Conservation (phyloP, 768 basidiomycete genomes). For the Boletus rubropictus region DNA sequence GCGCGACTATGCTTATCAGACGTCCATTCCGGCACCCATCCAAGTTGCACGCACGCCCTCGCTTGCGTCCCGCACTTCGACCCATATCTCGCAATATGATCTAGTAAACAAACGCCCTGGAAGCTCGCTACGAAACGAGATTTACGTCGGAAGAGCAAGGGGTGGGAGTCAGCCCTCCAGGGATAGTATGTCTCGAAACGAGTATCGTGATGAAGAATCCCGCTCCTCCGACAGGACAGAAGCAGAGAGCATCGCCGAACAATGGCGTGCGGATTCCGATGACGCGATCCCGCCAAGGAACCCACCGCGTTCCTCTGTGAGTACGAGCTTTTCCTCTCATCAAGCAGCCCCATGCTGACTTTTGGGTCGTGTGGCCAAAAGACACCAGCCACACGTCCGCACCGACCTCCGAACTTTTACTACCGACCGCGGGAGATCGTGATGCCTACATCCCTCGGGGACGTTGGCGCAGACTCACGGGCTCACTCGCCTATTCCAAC, state of each 20-base stretch:
- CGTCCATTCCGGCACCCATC: constrained; percentile 7
- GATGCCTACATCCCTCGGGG: constrained; percentile 24
- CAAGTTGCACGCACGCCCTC: constrained; percentile 19
- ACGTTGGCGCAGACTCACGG: constrained; percentile 12
- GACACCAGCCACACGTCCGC: constrained; percentile 16
- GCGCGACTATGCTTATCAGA: constrained; percentile 29
- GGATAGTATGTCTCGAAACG: constrained; percentile 14
- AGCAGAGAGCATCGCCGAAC: constrained; percentile 23
- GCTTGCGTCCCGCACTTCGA: constrained; percentile 24
- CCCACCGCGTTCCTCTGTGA: constrained; percentile 19
- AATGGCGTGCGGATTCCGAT: constrained; percentile 30
- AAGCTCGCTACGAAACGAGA: constrained; percentile 25
- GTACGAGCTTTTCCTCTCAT: not conserved
- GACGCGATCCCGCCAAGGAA: constrained; percentile 11
- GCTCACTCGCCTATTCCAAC: constrained; percentile 12
- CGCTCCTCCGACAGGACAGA: constrained; percentile 21
- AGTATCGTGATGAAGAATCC: constrained; percentile 12
- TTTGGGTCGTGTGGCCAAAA: not conserved
- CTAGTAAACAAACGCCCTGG: constrained; percentile 23
- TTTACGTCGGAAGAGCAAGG: constrained; percentile 14
- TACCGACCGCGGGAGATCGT: constrained; percentile 31
- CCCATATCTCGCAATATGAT: constrained; percentile 30
- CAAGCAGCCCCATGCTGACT: constrained; percentile 3
- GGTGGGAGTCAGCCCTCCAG: constrained; percentile 24
- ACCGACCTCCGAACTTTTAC: constrained; percentile 11